Conservation (phyloP, 2,329 filamentous ascomycete species). For the Fusarium graminum region DNA sequence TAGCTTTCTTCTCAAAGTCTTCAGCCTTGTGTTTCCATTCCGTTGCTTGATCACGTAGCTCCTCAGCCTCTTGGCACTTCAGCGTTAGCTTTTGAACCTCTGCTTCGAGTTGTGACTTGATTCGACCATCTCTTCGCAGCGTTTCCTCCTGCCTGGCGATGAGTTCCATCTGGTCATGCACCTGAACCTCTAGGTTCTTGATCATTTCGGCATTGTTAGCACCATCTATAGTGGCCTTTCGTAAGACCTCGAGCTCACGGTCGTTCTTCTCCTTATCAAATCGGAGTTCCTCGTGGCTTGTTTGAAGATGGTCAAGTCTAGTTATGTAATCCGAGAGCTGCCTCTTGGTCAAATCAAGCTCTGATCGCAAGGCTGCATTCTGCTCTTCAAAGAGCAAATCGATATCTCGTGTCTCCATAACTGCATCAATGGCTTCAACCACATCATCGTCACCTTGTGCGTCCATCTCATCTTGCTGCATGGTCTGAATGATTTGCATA, state of each 20-base stretch:
- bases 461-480: conserved; percentile 56
- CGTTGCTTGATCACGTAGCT: conserved; percentile 70
- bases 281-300: conserved; percentile 74
- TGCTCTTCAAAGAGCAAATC: conserved; percentile 70
- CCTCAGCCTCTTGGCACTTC: conserved; percentile 63
- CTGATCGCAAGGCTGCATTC: conserved; percentile 63
- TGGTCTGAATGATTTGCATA: conserved; percentile 60
- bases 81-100: conserved; percentile 63
- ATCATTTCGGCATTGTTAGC: conserved; percentile 65
- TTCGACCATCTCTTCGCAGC: conserved; percentile 54
- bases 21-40: conserved; percentile 71
- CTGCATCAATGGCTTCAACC: conserved; percentile 57
- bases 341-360: conserved; percentile 67
- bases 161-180: conserved; percentile 76
- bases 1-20: conserved; percentile 72
- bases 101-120: conserved; percentile 67
- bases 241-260: conserved; percentile 64
- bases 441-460: conserved; percentile 56
- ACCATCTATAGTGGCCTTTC: conserved; percentile 65
- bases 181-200: conserved; percentile 66
- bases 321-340: conserved; percentile 70
- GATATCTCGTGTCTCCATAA: conserved; percentile 63
- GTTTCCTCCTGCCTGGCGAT: conserved; percentile 75
- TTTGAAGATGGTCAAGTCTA: conserved; percentile 70
- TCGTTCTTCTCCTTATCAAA: conserved; percentile 71